Evolutionary conservation across 2,329 filamentous ascomycete species (phyloP), one percentile per base, ranked within the genome.

Genomic region (Emydomyces testavorans): DNA sequence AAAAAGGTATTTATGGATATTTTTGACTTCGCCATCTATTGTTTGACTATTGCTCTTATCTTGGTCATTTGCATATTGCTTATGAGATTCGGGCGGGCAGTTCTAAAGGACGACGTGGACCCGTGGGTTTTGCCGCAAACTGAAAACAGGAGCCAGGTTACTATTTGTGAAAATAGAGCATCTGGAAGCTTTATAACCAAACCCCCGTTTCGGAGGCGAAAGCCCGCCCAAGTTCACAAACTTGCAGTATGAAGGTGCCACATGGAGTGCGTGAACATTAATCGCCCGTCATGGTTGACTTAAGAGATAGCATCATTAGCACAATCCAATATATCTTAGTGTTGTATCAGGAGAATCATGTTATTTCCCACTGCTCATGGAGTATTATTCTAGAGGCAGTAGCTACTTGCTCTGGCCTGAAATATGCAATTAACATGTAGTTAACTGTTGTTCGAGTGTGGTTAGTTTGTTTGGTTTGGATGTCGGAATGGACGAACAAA

Each of bases 1-100:
- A 29, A 21, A n/a, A 46, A 46, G 43, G 43, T 46, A 46, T n/a
- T 23, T 46, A 21, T 5, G 5, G 16, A 46, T 3, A 6, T 15
- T 46, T 46, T 38, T 16, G 16, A 6, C 29, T 37, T n/a, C 24
- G 6, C 21, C 2, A n/a, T 24, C 15, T 46, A 20, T 16, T 28
- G 15, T n/a, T 20, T 46, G 2, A 20, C 4, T 10, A n/a, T 29
- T 15, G 10, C 2, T 46, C 13, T 28, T 15, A 5, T 37, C 2
- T 11, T 38, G 16, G 24, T 13, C 29, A 13, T 46, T 20, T n/a
- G 38, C 34, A 28, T 23, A 24, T 20, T 24, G 34, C 34, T 46
- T 37, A 46, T 31, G 3, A 29, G 11, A 46, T 11, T 37, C n/a
- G 23, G 18, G 23, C 13, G 13, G 34, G 16, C 34, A 46, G 43